Conservation (phyloP, 140 eudicot genomes). For the Senecio squalidus region DNA sequence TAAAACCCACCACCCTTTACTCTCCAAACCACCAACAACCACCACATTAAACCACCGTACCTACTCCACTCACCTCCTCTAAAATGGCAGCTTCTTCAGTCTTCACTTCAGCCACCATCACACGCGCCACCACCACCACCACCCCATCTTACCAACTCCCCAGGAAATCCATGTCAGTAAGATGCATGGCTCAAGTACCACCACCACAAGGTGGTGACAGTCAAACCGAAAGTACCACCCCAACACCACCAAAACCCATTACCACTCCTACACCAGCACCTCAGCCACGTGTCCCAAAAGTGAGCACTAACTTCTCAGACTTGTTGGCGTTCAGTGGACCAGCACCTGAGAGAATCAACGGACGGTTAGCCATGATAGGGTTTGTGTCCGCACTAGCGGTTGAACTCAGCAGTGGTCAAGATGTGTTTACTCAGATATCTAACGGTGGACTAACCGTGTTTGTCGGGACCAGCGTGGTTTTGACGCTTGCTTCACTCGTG, state of each 20-base stretch:
- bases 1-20: background rate
- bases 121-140: background rate
- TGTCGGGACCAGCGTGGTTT: constrained; percentile 40
- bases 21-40: background rate
- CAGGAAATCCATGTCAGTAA: constrained; percentile 26
- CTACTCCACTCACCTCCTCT: background rate
- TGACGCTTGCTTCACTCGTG: constrained; percentile 57
- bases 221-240: background rate
- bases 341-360: constrained; percentile 80
- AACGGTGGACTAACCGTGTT: constrained; percentile 62
- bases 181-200: no score
- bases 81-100: constrained; percentile 40
- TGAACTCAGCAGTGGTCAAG: constrained; percentile 55
- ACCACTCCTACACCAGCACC: constrained; percentile 33
- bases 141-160: background rate
- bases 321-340: constrained; percentile 76
- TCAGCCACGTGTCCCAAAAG: constrained; percentile 29
- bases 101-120: constrained; percentile 18
- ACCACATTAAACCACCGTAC: background rate
- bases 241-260: constrained; percentile 18
- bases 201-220: constrained; percentile 17
- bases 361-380: constrained; percentile 79
- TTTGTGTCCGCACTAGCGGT: constrained; percentile 67
- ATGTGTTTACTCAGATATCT: constrained; percentile 44
- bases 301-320: constrained; percentile 50